Percentiles rank a stretch among this genome's conserved stretches.
These are phyloP conservation scores for Xylaria sp. DNA, from an alignment of 2,329 filamentous ascomycete species.

Conservation along the genomic window DNA sequence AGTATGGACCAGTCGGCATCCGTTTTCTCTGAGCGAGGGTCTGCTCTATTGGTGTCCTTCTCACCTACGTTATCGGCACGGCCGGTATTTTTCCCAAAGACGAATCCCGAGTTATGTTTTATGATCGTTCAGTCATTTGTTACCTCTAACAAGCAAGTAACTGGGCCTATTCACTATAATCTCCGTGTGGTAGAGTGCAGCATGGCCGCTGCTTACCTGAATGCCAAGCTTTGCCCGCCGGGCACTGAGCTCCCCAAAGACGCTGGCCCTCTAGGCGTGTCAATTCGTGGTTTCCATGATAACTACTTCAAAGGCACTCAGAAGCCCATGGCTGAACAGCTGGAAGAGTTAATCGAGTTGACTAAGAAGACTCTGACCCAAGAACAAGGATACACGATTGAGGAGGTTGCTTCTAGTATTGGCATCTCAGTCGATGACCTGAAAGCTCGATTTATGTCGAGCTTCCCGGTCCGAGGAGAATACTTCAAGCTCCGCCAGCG, in stretches of 20 bases:
- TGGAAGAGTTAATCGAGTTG: slow-evolving; percentile 77
- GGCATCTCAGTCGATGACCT: slow-evolving; percentile 76
- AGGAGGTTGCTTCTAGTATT: slow-evolving; percentile 81
- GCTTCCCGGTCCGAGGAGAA: slow-evolving; percentile 89
- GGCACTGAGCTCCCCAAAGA: slow-evolving; percentile 76
- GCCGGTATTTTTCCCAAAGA: slow-evolving; percentile 84
- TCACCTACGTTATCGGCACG: slow-evolving; percentile 79
- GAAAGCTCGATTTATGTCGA: slow-evolving; percentile 81
- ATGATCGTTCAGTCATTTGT: slow-evolving; percentile 96
- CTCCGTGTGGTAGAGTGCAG: slow-evolving; percentile 95
- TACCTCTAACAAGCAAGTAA: slow-evolving; percentile 92
- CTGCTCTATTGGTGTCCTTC: slow-evolving; percentile 91
- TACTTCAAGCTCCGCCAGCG: slow-evolving; percentile 89
- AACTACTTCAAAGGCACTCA: slow-evolving; percentile 73
- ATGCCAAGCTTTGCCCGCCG: slow-evolving; percentile 66
- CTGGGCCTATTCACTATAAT: slow-evolving; percentile 95
- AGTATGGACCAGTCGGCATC: slow-evolving; percentile 98
- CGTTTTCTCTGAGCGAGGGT: slow-evolving; percentile 88
- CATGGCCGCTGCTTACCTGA: slow-evolving; percentile 79
- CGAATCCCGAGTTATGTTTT: slow-evolving; percentile 86
- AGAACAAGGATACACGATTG: slow-evolving; percentile 86
- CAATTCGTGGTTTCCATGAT: slow-evolving; percentile 87
- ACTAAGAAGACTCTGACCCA: slow-evolving; percentile 77
- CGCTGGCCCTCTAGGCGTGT: slow-evolving; percentile 83
- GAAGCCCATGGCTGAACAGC: slow-evolving; percentile 70